Base-by-base conservation (phyloP, 2,329 filamentous ascomycete genomes). In the Calonectria leucothoes region DNA sequence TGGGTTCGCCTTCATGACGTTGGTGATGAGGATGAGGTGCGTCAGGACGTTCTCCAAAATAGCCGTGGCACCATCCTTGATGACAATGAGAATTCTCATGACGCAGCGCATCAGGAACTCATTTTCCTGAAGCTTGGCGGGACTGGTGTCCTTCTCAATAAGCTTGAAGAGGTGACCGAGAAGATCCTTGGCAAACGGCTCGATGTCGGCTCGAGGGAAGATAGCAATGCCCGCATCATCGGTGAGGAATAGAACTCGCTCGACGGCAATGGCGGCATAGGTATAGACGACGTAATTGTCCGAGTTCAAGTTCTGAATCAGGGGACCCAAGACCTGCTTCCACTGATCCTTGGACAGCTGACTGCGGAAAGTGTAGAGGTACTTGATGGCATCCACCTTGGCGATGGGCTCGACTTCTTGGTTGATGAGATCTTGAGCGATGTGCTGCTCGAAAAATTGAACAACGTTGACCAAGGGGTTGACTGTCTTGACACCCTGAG, bases 101-200 rank as follows among this genome's bases (percentile, higher is more conserved):
- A 98, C 95, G 81, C 97, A 99, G 80, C 95, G 94, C 96, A 99
- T 98, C 81, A 99, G 85, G 84, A 98, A 99, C 83, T 99, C 97
- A 82, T 99, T 99, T 85, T 99, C 97, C 82, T 99, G 97, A 74
- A 99, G 92, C 88, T 98, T 99, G 76, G 96, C 92, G 1, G 97
- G 94, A 14, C 94, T 93, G 5, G 90, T 89, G 79, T 98, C 94
- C 82, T 94, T 95, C 82, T 97, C 94, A 77, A 99, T 95, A 66
- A 99, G 89, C 76, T 93, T 93, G 89, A 99, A 98, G 15, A 99
- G 89, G 81, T 98, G 96, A 68, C 95, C 90, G 25, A 98, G 88
- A 2, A 99, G 90, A 78, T 98, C 95, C 83, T 95, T 96, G 29
- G 96, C 92, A 74, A 97, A 91, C 0, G 94, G 93, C 72, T 93